Percentiles rank a stretch among this genome's conserved stretches.
phyloP scores from a whole-genome alignment of 768 basidiomycete genomes.

The Leccinum olivaceopallidum region DNA sequence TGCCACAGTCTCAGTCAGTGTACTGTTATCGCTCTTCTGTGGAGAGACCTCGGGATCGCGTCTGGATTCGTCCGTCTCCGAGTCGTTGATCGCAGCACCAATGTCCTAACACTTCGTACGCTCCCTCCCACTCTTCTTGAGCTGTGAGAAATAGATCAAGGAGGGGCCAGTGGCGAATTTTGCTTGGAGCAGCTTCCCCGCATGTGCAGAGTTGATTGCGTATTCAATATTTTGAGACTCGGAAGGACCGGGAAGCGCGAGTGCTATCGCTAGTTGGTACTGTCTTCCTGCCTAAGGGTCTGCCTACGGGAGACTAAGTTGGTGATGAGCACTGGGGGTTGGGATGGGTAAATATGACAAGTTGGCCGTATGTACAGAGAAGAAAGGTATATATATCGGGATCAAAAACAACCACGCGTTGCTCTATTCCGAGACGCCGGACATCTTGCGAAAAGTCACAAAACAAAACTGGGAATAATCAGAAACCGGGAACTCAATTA shows the following conservation, averaged over 20 bases:
- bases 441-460: too few relatives aligned
- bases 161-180: constrained; percentile 87
- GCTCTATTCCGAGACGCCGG: too few relatives aligned
- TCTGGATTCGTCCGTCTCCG: constrained; percentile 33
- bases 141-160: constrained; percentile 81
- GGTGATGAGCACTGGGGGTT: constrained; percentile 64
- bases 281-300: too few relatives aligned
- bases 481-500: too few relatives aligned
- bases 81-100: constrained; percentile 62
- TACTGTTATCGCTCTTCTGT: constrained; percentile 12
- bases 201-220: constrained; percentile 65
- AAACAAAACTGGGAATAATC: too few relatives aligned
- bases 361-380: too few relatives aligned
- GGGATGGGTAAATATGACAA: constrained; percentile 18
- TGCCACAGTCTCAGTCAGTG: background rate
- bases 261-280: constrained; percentile 76
- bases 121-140: constrained; percentile 76
- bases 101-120: constrained; percentile 71
- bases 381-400: too few relatives aligned
- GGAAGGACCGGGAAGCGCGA: constrained; percentile 58
- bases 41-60: constrained; percentile 24
- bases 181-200: constrained; percentile 61
- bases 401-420: too few relatives aligned
- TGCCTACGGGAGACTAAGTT: constrained; percentile 40
- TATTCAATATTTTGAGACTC: constrained; percentile 56